phyloP scores from a whole-genome alignment of 345 rosid species.

The Moricandia arvensis region DNA sequence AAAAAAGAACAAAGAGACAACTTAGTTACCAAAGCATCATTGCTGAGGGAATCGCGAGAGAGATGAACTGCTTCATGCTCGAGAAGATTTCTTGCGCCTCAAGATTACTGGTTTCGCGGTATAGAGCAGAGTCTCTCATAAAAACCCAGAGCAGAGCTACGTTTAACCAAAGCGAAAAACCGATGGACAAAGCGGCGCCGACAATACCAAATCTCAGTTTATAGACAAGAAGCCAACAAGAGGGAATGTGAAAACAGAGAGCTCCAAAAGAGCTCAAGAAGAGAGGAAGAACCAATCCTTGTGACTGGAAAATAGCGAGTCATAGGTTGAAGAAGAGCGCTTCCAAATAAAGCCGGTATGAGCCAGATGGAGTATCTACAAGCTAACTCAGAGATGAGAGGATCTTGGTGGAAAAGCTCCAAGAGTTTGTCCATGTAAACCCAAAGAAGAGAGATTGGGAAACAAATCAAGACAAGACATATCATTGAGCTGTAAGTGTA shows the following conservation, averaged over 20 bases:
- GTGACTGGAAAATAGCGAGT: slow-evolving; percentile 50
- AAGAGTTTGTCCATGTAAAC: slow-evolving; percentile 48
- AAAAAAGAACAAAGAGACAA: neutral
- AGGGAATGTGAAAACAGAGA: slow-evolving; percentile 43
- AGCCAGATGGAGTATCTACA: slow-evolving; percentile 45
- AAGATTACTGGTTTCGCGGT: slow-evolving; percentile 7
- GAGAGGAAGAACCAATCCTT: slow-evolving; percentile 47
- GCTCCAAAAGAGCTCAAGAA: slow-evolving; percentile 40
- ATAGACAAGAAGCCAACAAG: slow-evolving; percentile 49
- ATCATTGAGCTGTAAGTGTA: slow-evolving; percentile 44
- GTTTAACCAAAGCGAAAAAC: slow-evolving; percentile 40
- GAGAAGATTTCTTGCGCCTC: slow-evolving; percentile 16
- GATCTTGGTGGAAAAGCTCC: slow-evolving; percentile 43
- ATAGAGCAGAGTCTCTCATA: slow-evolving; percentile 36
- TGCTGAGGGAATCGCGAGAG: slow-evolving; percentile 47
- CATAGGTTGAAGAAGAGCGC: slow-evolving; percentile 42
- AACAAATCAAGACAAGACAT: slow-evolving; percentile 37
- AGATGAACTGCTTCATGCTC: slow-evolving; percentile 35
- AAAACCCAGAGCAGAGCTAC: slow-evolving; percentile 41
- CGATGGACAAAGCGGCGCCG: slow-evolving; percentile 51
- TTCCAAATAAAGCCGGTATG: slow-evolving; percentile 48
- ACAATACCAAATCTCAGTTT: slow-evolving; percentile 30
- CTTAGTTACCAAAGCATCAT: slow-evolving; percentile 56
- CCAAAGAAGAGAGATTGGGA: slow-evolving; percentile 45
- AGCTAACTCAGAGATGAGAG: slow-evolving; percentile 42